phyloP scores from a whole-genome alignment of 495 filamentous ascomycete genomes.

The Echria macrotheca region DNA sequence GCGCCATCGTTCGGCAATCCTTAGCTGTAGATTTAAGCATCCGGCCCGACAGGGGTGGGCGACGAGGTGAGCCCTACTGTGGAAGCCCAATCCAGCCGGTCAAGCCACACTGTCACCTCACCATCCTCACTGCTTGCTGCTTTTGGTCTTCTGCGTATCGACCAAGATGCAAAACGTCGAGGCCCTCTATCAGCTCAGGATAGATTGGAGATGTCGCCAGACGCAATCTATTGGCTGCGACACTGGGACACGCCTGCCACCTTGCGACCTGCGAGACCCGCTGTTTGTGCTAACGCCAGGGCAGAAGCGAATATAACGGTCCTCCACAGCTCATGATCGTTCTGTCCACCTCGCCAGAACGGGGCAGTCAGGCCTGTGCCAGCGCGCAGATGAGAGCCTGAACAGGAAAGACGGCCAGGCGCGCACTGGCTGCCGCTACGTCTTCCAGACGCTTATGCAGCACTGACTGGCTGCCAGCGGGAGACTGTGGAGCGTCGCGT shows the following conservation, averaged over 20 bases:
- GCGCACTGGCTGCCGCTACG: conserved; percentile 29
- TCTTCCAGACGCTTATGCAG: conserved; percentile 21
- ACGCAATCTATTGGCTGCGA: conserved; percentile 10
- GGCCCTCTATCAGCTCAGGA: conserved; percentile 1
- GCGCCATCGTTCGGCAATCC: background rate
- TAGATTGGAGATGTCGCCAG: conserved; percentile 6
- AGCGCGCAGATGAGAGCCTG: background rate
- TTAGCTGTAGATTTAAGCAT: too few species aligned
- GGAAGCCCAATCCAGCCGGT: conserved; percentile 12
- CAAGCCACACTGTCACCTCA: conserved; percentile 15
- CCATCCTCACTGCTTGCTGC: conserved; percentile 1
- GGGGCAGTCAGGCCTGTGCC: background rate
- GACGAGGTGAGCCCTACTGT: conserved; percentile 4
- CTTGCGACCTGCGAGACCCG: background rate
- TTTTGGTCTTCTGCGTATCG: background rate
- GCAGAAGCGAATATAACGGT: conserved; percentile 10
- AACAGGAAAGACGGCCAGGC: conserved; percentile 13
- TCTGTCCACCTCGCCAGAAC: background rate
- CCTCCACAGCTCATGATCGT: background rate
- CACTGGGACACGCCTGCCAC: background rate
- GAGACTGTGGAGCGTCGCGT: conserved; percentile 21
- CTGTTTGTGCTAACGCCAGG: background rate
- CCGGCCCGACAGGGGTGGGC: background rate
- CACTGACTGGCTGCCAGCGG: conserved; percentile 21
- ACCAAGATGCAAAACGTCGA: too few species aligned